A percentile compares a stretch with the other conserved stretches of the same genome.
Evolutionary conservation across 768 basidiomycete species (phyloP).

Genomic region (Mycena pura): DNA sequence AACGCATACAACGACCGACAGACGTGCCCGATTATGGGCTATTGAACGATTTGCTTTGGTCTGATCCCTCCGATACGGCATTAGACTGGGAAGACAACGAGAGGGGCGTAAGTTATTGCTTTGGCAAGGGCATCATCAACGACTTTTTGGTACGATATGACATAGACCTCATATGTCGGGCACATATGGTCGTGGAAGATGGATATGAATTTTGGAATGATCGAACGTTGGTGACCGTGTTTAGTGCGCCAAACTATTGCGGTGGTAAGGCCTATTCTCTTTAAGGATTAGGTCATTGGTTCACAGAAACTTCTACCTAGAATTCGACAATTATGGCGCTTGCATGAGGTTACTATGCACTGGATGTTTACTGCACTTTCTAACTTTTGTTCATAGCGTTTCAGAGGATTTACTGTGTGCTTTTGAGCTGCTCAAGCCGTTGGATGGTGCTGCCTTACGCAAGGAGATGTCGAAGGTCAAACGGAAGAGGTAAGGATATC

Average conservation of each 20-base stretch:
- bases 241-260: constrained; percentile 97
- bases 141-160: constrained; percentile 94
- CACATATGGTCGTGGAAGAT: constrained; percentile 99
- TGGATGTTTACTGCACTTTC: constrained; percentile 13
- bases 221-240: constrained; percentile 96
- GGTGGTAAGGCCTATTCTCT: constrained; percentile 70
- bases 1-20: constrained; percentile 95
- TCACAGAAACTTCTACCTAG: constrained; percentile 46
- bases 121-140: constrained; percentile 96
- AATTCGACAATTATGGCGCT: constrained; percentile 95
- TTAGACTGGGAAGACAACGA: constrained; percentile 99
- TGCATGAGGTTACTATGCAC: constrained; percentile 79
- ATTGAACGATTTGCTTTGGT: constrained; percentile 97
- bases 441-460: constrained; percentile 91
- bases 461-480: constrained; percentile 99
- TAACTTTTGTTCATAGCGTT: constrained; percentile 59
- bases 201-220: constrained; percentile 99
- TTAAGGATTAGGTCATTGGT: constrained; percentile 12
- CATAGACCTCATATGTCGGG: constrained; percentile 99
- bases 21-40: constrained; percentile 99
- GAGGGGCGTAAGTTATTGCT: constrained; percentile 98
- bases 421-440: constrained; percentile 95
- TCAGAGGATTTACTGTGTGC: constrained; percentile 97
- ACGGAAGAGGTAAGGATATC: constrained; percentile 81
- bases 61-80: constrained; percentile 97